These are phyloP conservation scores for Isabelozyma heimii DNA, from an alignment of 805 yeast species.

Conservation along the genomic window DNA sequence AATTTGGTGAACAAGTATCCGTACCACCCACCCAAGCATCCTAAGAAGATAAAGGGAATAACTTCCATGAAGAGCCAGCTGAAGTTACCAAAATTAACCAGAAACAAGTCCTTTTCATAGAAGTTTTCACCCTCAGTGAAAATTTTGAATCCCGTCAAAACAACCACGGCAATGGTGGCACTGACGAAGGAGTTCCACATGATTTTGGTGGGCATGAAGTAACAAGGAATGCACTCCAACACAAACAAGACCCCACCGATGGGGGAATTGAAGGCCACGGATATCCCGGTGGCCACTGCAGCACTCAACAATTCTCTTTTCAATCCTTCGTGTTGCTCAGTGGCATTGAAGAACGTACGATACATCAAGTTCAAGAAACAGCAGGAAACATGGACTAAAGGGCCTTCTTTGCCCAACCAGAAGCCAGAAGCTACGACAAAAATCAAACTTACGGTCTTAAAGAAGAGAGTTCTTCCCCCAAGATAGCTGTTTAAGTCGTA, in stretches of 20 bases:
- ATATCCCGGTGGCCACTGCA: slow-evolving; percentile 79
- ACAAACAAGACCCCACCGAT: slow-evolving; percentile 85
- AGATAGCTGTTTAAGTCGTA: slow-evolving; percentile 47
- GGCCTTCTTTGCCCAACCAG: slow-evolving; percentile 87
- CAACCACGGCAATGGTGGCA: slow-evolving; percentile 68
- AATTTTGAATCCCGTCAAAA: slow-evolving; percentile 42
- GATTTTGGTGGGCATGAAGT: slow-evolving; percentile 57
- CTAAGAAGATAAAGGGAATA: slow-evolving; percentile 69
- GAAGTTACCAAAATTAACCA: slow-evolving; percentile 65
- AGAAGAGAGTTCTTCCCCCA: slow-evolving; percentile 47
- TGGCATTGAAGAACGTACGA: slow-evolving; percentile 27
- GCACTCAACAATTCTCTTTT: slow-evolving; percentile 68
- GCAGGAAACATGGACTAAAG: slow-evolving; percentile 76
- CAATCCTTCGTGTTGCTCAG: slow-evolving; percentile 49
- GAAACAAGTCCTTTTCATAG: slow-evolving; percentile 50
- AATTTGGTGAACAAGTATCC: slow-evolving; percentile 54
- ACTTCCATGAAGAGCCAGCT: slow-evolving; percentile 72
- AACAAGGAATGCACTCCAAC: slow-evolving; percentile 64
- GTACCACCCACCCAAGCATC: slow-evolving; percentile 65
- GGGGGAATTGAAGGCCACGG: slow-evolving; percentile 84
- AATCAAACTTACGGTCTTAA: slow-evolving; percentile 57
- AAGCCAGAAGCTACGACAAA: slow-evolving; percentile 73
- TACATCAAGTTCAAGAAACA: slow-evolving; percentile 45
- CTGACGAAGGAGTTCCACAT: slow-evolving; percentile 86
- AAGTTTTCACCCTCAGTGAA: slow-evolving; percentile 40